Percentiles rank a stretch among this genome's conserved stretches.
These are phyloP conservation scores for Linum usitatissimum DNA, from an alignment of 345 rosid species.

Conservation along the genomic window DNA sequence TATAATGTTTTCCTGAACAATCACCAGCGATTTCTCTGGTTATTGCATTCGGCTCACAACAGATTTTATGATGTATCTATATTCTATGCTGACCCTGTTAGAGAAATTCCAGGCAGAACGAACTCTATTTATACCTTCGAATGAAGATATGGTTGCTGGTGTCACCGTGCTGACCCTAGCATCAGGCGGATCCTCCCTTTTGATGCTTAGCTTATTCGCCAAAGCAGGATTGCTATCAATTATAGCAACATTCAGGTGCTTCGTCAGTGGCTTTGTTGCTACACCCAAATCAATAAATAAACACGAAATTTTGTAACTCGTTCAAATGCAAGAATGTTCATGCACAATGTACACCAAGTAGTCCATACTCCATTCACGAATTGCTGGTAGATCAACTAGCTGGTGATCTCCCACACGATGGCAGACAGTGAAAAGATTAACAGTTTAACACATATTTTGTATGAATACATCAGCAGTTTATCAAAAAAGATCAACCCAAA, in stretches of 20 bases:
- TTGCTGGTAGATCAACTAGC: neutral
- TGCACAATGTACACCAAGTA: neutral
- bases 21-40: neutral
- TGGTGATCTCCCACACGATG: neutral
- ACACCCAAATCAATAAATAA: constrained; percentile 14
- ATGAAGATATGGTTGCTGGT: constrained; percentile 66
- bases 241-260: constrained; percentile 71
- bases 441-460: neutral
- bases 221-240: constrained; percentile 78
- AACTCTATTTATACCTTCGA: constrained; percentile 44
- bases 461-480: neutral
- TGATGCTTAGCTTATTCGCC: constrained; percentile 32
- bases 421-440: neutral
- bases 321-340: neutral
- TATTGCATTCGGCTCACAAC: neutral
- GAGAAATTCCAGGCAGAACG: neutral
- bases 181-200: constrained; percentile 69
- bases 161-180: constrained; percentile 91
- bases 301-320: neutral
- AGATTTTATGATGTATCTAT: neutral
- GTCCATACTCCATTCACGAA: neutral
- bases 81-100: neutral
- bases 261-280: constrained; percentile 72
- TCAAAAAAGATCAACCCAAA: neutral
- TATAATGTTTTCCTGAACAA: neutral